A percentile compares a stretch with the other conserved stretches of the same genome.
These are phyloP conservation scores for Aspergillus ustus DNA, from an alignment of 2,329 filamentous ascomycete genomes.

Conservation along the genomic window DNA sequence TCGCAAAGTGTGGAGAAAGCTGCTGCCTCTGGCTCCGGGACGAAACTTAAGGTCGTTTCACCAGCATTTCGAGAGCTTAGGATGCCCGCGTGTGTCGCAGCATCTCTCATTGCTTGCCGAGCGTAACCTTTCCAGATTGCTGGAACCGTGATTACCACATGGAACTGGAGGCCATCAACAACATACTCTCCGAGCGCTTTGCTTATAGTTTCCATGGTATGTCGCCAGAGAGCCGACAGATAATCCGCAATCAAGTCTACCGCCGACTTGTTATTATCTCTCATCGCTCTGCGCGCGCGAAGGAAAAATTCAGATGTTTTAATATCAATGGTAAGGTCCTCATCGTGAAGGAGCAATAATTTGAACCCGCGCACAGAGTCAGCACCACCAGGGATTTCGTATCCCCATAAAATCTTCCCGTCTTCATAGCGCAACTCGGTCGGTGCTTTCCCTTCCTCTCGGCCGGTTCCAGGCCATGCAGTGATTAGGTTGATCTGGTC, in stretches of 20 bases:
- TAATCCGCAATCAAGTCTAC: slow-evolving; percentile 7
- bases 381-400: slow-evolving; percentile 1
- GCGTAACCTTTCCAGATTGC: slow-evolving; percentile 17
- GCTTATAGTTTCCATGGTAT: slow-evolving; percentile 7
- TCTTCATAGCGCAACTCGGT: slow-evolving; percentile 12
- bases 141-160: slow-evolving; percentile 14
- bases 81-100: slow-evolving; percentile 8
- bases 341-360: slow-evolving; percentile 5
- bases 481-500: slow-evolving; percentile 10
- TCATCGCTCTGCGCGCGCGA: slow-evolving; percentile 2
- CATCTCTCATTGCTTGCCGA: slow-evolving; percentile 9
- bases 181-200: slow-evolving; percentile 1
- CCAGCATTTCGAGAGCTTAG: slow-evolving; percentile 1
- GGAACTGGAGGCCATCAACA: slow-evolving; percentile 8
- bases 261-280: neutral
- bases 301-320: slow-evolving; percentile 2
- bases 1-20: slow-evolving; percentile 10
- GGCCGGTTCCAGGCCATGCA: slow-evolving; percentile 1
- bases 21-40: slow-evolving; percentile 10
- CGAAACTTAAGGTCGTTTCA: slow-evolving; percentile 9
- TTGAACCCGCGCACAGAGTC: slow-evolving; percentile 11
- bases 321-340: slow-evolving; percentile 1
- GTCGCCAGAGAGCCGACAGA: slow-evolving; percentile 1
- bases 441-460: slow-evolving; percentile 13
- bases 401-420: slow-evolving; percentile 7